phyloP scores from a whole-genome alignment of 208 protist species.

The Acanthamoeba royreba region DNA sequence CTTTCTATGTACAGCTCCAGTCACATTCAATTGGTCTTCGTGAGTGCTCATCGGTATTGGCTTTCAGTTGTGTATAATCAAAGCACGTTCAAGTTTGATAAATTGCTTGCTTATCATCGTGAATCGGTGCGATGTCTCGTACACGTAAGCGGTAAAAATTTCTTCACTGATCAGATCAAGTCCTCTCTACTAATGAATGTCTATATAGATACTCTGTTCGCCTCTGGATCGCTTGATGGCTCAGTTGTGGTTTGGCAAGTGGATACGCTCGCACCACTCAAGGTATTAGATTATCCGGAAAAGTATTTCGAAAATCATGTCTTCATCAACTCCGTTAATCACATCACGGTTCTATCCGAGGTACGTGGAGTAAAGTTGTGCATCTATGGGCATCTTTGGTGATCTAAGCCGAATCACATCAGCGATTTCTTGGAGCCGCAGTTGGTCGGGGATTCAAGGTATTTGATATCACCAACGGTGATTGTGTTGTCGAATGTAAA shows the following conservation, averaged over 20 bases:
- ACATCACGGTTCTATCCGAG: neutral
- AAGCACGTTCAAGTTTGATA: neutral
- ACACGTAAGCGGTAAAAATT: neutral
- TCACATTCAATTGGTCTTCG: no score
- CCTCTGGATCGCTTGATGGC: constrained; percentile 22
- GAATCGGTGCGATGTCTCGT: constrained; percentile 36
- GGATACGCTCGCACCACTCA: neutral
- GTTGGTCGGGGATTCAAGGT: neutral
- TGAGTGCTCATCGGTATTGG: no score
- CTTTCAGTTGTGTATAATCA: neutral
- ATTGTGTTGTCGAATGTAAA: neutral
- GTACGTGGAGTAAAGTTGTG: no score
- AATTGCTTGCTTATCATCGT: neutral
- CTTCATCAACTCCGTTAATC: neutral
- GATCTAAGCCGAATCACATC: no score
- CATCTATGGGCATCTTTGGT: no score
- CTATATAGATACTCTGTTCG: neutral
- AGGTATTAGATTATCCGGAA: neutral
- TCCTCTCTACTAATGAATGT: no score
- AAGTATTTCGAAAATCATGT: constrained; percentile 14
- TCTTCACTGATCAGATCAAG: no score
- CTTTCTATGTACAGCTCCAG: neutral
- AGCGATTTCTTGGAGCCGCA: neutral
- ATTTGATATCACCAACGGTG: neutral
- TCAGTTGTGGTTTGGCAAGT: constrained; percentile 5